Percentiles rank a stretch among this genome's conserved stretches.
These are phyloP conservation scores for Coniochaeta ligniaria DNA, from an alignment of 2,329 filamentous ascomycete genomes.

Conservation along the genomic window DNA sequence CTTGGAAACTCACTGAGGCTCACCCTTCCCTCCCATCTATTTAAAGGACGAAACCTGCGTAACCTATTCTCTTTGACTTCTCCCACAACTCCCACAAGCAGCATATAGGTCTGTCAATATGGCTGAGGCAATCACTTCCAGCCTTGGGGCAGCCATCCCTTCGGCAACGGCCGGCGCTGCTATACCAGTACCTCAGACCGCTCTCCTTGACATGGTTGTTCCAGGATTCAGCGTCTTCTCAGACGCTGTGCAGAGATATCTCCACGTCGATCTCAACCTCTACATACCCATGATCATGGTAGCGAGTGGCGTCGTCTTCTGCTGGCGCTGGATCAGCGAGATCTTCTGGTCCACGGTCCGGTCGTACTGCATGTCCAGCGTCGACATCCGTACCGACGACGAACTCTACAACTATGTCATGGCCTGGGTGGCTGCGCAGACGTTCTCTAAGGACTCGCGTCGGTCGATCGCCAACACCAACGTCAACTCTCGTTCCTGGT, in stretches of 20 bases:
- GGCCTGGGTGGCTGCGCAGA: constrained; percentile 59
- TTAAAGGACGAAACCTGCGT: too few relatives aligned
- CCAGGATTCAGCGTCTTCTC: constrained; percentile 57
- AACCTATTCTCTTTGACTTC: background rate
- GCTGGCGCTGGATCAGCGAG: constrained; percentile 43
- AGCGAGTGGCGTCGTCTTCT: constrained; percentile 38
- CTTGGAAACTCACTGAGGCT: background rate
- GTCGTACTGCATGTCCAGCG: constrained; percentile 54
- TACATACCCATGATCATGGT: constrained; percentile 54
- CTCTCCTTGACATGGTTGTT: constrained; percentile 55
- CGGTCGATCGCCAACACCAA: constrained; percentile 60
- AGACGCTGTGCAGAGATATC: constrained; percentile 43
- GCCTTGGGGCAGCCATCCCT: background rate
- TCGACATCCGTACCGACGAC: constrained; percentile 61
- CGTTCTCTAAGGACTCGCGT: constrained; percentile 51
- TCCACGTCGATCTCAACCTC: constrained; percentile 54
- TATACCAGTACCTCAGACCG: constrained; percentile 27
- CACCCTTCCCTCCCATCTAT: background rate
- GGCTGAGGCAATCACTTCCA: background rate
- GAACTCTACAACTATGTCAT: constrained; percentile 69
- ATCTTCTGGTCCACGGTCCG: constrained; percentile 41
- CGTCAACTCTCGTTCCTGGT: constrained; percentile 45
- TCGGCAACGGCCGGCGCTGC: background rate
- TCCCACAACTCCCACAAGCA: background rate
- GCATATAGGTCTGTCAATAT: background rate